These are phyloP conservation scores for Mucor velutinosus DNA, from an alignment of 371 early-diverging fungal genomes.

Conservation along the genomic window DNA sequence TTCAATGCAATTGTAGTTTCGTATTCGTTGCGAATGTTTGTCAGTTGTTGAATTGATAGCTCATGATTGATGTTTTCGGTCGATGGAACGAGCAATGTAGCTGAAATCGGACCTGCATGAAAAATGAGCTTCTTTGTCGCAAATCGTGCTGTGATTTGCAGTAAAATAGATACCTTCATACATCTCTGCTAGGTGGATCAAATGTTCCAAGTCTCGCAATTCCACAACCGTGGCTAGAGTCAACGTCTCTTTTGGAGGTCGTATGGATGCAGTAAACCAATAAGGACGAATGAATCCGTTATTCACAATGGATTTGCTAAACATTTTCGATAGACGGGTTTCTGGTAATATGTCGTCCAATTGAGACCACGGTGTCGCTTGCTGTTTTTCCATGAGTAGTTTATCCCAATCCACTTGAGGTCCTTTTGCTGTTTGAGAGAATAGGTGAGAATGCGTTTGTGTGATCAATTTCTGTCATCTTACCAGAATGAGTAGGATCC, in stretches of 20 bases:
- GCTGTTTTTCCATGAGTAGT: slow-evolving; percentile 3
- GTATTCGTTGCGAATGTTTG: slow-evolving; percentile 37
- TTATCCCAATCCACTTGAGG: slow-evolving; percentile 15
- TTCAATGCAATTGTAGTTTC: slow-evolving; percentile 41
- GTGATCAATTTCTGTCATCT: not conserved
- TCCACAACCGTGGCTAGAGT: slow-evolving; percentile 35
- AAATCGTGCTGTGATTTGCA: not conserved
- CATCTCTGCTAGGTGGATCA: slow-evolving; percentile 29
- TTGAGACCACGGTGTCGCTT: slow-evolving; percentile 2
- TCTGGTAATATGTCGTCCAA: slow-evolving; percentile 24
- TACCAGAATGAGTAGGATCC: slow-evolving; percentile 2
- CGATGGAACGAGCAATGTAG: slow-evolving; percentile 44
- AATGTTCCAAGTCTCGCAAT: slow-evolving; percentile 23
- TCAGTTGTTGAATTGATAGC: slow-evolving; percentile 23
- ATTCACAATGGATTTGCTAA: slow-evolving; percentile 33
- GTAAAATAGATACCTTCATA: slow-evolving; percentile 31
- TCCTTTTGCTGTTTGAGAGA: not conserved
- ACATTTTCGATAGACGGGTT: slow-evolving; percentile 35
- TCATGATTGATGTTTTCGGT: slow-evolving; percentile 18
- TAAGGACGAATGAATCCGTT: slow-evolving; percentile 33
- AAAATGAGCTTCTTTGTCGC: not conserved
- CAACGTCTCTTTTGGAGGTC: slow-evolving; percentile 22
- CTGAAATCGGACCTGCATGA: slow-evolving; percentile 55
- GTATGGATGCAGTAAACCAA: slow-evolving; percentile 33
- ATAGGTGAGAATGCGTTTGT: not conserved